These are phyloP conservation scores for Austroboletus novae-zelandiae DNA, from an alignment of 1,284 basidiomycete genomes.

Conservation along the genomic window DNA sequence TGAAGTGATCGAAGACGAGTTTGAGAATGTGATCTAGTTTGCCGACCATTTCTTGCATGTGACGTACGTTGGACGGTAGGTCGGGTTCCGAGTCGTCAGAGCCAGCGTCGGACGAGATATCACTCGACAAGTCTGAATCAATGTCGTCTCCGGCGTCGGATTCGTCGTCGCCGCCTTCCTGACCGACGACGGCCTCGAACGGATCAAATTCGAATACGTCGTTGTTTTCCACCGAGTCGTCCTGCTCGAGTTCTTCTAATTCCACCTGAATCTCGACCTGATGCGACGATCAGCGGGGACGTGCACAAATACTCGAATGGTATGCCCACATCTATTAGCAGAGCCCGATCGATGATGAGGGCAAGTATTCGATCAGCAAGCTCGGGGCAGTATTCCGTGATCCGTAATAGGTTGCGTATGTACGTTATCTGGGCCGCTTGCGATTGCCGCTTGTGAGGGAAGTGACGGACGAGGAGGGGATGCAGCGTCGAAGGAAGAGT, in stretches of 20 bases:
- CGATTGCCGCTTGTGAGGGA: slow-evolving; percentile 92
- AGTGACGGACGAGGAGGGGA: slow-evolving; percentile 79
- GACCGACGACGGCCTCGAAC: slow-evolving; percentile 77
- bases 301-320: neutral
- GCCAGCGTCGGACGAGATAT: slow-evolving; percentile 68
- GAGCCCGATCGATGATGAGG: slow-evolving; percentile 85
- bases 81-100: slow-evolving; percentile 50
- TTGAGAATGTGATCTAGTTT: slow-evolving; percentile 91
- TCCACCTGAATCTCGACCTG: slow-evolving; percentile 98
- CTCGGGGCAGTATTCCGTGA: slow-evolving; percentile 90
- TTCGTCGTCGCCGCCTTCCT: slow-evolving; percentile 60
- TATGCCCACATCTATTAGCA: slow-evolving; percentile 87
- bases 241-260: slow-evolving; percentile 86
- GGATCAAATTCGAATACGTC: slow-evolving; percentile 79
- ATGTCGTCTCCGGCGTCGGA: slow-evolving; percentile 55
- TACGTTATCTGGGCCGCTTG: slow-evolving; percentile 85
- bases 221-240: slow-evolving; percentile 52
- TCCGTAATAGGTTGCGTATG: slow-evolving; percentile 84
- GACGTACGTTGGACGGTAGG: slow-evolving; percentile 52
- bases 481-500: slow-evolving; percentile 85
- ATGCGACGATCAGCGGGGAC: slow-evolving; percentile 1
- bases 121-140: slow-evolving; percentile 51
- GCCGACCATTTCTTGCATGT: slow-evolving; percentile 83
- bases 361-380: slow-evolving; percentile 83
- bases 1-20: slow-evolving; percentile 83